These are phyloP conservation scores for Casuarina cunninghamiana DNA, from an alignment of 306 rosid species.

Conservation along the genomic window DNA sequence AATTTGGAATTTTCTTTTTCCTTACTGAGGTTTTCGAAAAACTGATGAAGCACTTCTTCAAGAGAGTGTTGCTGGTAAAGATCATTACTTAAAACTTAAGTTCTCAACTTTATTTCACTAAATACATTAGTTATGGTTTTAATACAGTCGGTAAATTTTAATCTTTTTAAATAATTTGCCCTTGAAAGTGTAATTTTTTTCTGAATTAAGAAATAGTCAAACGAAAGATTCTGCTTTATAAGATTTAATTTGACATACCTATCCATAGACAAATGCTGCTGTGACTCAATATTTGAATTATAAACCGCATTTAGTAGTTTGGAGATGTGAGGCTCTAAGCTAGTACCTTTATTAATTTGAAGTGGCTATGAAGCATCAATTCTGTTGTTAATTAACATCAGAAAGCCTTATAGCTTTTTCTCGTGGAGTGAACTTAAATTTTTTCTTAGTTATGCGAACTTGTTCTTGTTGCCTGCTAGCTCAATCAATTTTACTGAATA, in stretches of 20 bases:
- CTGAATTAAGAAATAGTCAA: background rate
- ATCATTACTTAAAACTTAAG: conserved; percentile 8
- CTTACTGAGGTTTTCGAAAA: conserved; percentile 62
- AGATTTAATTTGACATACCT: background rate
- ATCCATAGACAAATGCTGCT: background rate
- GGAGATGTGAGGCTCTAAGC: background rate
- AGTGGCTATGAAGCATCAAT: background rate
- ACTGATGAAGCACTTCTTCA: conserved; percentile 79
- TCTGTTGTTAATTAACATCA: background rate
- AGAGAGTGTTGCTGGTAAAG: conserved; percentile 66
- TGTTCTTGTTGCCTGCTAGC: background rate
- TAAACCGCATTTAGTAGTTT: background rate
- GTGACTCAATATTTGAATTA: background rate
- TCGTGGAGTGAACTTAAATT: background rate
- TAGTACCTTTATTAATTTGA: background rate
- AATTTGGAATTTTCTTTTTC: conserved; percentile 12
- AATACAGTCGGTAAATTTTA: background rate
- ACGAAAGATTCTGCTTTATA: background rate
- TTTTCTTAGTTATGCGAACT: background rate
- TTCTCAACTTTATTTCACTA: conserved; percentile 11
- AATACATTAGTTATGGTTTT: background rate
- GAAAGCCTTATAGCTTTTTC: background rate
- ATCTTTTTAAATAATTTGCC: background rate
- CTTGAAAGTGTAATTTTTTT: background rate
- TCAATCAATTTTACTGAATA: background rate